Base-by-base conservation (phyloP, 352 stramenopile genomes). In the Phytophthora agathidicida region DNA sequence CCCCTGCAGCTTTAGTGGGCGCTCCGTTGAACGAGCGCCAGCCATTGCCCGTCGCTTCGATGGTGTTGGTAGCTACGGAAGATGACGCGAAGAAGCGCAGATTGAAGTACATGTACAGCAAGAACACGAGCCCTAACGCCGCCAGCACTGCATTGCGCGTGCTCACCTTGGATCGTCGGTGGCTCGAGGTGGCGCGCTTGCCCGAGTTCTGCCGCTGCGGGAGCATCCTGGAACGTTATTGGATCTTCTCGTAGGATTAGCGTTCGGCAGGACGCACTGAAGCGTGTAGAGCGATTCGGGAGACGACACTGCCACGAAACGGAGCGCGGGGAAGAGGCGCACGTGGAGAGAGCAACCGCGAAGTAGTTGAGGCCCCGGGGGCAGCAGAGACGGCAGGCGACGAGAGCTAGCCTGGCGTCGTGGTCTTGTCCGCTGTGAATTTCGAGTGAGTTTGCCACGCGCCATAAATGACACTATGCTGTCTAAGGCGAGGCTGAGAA, bases 81-180 rank as follows among this genome's bases (percentile, higher is more conserved):
- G 71, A 77, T 20, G 70, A 60, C 27, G 69, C 54, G 64, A 92
- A 77, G 62, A 92, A 88, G 49, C 68, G 74, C 24, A 86, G 51
- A 53, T 92, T 92, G 43, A 86, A 71, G 55, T 85, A 92, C 51
- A 85, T 65, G 53, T 76, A 75, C 19, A 89, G 41, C 22, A 64
- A 17, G 54, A 89, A 88, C 42, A 89, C 47, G 26, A 77, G 26
- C 0, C 52, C 68, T 27, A 89, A 47, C 7, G 53, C 65, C 9
- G 38, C 26, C 17, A 83, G 36, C 20, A 73, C 69, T 5, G 43
- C 59, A 11, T 60, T 68, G 22, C 73, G 75, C 14, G 46, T 42
- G 5, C 41, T 62, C 14, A 51, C 9, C n/a, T 64, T 57, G 6
- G 54, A 22, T 16, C 63, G 56, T 22, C 65, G 62, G 38, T 81